These are phyloP conservation scores for Nicotiana sylvestris DNA, from an alignment of 257 asterid species.

Conservation along the genomic window DNA sequence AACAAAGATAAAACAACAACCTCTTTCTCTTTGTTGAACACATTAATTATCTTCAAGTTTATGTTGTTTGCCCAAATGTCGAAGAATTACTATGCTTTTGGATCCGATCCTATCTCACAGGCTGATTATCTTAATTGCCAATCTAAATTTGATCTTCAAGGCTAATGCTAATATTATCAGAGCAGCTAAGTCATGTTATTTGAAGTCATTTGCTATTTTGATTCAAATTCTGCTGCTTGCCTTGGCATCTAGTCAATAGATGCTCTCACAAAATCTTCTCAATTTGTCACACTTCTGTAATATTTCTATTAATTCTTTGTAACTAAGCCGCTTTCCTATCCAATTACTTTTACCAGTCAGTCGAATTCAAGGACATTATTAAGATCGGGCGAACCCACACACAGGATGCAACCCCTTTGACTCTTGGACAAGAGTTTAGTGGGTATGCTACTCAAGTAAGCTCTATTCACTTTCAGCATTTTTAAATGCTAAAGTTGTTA, in stretches of 20 bases:
- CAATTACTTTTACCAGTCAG: constrained; percentile 43
- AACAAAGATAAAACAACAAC: background rate
- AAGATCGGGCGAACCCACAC: constrained; percentile 99
- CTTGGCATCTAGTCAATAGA: background rate
- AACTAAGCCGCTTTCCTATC: background rate
- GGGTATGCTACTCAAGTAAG: constrained; percentile 97
- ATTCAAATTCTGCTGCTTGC: background rate
- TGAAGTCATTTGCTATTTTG: background rate
- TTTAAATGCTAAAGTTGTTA: constrained; percentile 9
- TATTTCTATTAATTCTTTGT: background rate
- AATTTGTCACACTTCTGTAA: background rate
- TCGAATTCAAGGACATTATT: constrained; percentile 82
- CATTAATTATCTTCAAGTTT: background rate
- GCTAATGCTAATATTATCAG: background rate
- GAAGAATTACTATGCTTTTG: background rate
- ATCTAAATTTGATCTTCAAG: background rate
- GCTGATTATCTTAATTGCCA: background rate
- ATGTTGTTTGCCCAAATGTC: background rate
- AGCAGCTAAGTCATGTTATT: background rate
- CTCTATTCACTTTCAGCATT: constrained; percentile 10
- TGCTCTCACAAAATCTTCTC: background rate
- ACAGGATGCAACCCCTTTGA: constrained; percentile 98
- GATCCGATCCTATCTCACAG: background rate
- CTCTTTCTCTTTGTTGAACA: background rate
- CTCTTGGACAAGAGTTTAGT: constrained; percentile 98